Evolutionary conservation across 169 alveolate genomes (phyloP), one percentile per base, ranked within the genome.

Genomic region (Pseudocohnilembus persalinus): DNA sequence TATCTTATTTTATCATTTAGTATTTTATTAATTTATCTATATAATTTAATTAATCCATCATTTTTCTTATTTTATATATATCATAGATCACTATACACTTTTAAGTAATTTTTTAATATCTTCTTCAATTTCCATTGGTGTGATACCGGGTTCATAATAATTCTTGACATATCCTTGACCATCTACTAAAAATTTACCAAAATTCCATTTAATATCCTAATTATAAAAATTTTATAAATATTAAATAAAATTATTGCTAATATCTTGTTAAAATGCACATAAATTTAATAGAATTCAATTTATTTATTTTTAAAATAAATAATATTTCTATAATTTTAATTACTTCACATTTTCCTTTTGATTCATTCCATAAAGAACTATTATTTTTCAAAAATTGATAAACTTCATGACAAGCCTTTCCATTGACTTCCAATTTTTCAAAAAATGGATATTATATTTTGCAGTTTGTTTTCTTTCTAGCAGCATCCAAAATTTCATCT

Each of bases 111-210:
- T 20, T 11, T 11, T 81, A 35, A 85, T 85, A 34, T 78, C 82
- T 29, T 33, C 28, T 16, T 68, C 74, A 77, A 85, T 73, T 1
- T 72, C 82, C 29, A 68, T 74, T 33, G 89, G 89, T 27, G 31
- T 29, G 26, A 68, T 25, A 16, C 72, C 79, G 1, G 89, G 89
- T 27, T 64, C 34, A 78, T 30, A 29, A 32, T 35, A 84, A 24
- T 78, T 77, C 0, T 77, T 74, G 35, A 84, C 85, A 29, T 77
- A 72, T 84, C 94, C 93, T 29, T 90, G 74, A 26, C 76, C 72
- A 35, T 90, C 77, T 25, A 92, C 89, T 64, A 92, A 78, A 76
- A 92, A 92, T 83, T 92, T 92, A 6, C 88, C 92, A 75, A 92
- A 92, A 72, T 90, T 92, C 96, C 94, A 92, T 24, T 91, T 90